A percentile compares a stretch with the other conserved stretches of the same genome.
Conservation (phyloP, 495 filamentous ascomycete species). For the Clavariopsis aquatica region DNA sequence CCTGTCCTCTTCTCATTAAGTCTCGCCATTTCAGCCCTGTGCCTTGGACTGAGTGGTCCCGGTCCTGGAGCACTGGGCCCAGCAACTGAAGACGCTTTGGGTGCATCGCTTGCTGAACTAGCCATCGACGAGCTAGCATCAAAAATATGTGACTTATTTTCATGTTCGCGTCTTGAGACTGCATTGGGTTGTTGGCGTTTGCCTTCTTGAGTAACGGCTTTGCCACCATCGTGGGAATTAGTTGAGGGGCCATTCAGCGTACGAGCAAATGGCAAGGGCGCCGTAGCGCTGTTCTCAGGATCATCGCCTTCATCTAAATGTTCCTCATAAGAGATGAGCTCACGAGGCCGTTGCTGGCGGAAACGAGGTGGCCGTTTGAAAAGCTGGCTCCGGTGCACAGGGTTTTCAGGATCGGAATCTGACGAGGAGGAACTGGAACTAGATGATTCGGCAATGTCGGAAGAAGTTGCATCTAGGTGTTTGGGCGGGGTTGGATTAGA, state of each 20-base stretch:
- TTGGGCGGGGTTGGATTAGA: background rate
- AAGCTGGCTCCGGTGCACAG: slow-evolving; percentile 31
- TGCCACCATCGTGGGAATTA: background rate
- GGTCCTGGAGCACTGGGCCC: slow-evolving; percentile 50
- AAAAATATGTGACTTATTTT: background rate
- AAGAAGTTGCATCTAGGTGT: background rate
- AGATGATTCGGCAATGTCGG: slow-evolving; percentile 6
- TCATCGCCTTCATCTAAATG: slow-evolving; percentile 62
- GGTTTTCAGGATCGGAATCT: slow-evolving; percentile 42
- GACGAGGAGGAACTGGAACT: slow-evolving; percentile 45
- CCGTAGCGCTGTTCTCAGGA: slow-evolving; percentile 51
- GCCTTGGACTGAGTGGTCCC: slow-evolving; percentile 15
- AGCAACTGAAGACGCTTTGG: slow-evolving; percentile 35
- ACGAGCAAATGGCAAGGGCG: slow-evolving; percentile 68
- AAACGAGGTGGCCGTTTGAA: slow-evolving; percentile 42
- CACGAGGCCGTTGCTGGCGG: slow-evolving; percentile 40
- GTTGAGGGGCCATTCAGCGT: background rate
- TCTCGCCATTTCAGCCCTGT: background rate
- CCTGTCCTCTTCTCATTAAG: slow-evolving; percentile 23
- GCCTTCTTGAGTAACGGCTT: background rate
- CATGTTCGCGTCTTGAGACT: background rate
- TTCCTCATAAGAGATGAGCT: slow-evolving; percentile 32
- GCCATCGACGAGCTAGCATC: slow-evolving; percentile 27
- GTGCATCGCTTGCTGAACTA: slow-evolving; percentile 38
- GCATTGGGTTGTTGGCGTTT: background rate